Evolutionary conservation across 495 filamentous ascomycete genomes (phyloP), one percentile per base, ranked within the genome.

Genomic region (Astrothelium macrocarpum): DNA sequence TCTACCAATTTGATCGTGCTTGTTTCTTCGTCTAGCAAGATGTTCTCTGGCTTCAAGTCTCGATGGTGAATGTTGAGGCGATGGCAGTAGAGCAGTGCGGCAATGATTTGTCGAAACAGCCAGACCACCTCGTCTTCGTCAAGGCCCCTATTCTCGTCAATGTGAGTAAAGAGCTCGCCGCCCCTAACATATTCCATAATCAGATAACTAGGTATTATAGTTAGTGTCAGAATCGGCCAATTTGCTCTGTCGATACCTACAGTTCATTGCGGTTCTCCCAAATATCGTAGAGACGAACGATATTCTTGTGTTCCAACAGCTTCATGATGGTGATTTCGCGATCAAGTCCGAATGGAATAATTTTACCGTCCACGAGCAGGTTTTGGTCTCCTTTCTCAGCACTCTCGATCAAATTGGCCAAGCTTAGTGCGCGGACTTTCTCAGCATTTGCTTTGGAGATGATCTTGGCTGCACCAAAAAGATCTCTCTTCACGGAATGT

Each of bases 21-120:
- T 26, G 80, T 79, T 14, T 84, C 74, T 5, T 73, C 74, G 63
- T 91, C 89, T 31, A 99, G 74, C 18, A 99, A 79, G 43, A 98
- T 96, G 68, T 99, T 99, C 75, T 99, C 94, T 0, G 91, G 94
- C 76, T 99, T 99, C 34, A 99, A 77, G 66, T 99, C 94, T 29
- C 94, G 88, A 71, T 99, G 94, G 73, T 91, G 95, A 64, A 99
- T 96, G 68, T 90, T 87, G 77, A 97, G 87, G 4, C 88, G 84
- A 74, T 99, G 95, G 67, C 90, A 92, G 76, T 95, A 96, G 9
- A 90, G 86, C 32, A 99, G 78, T 0, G 87, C 95, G n/a, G 87
- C 86, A 66, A 97, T 86, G 28, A 99, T 88, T 75, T 99, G 94
- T 25, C 92, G 88, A 71, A 96, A 97, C 62, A 91, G 84, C 66